Conservation (phyloP, 1,139 yeast genomes). For the Debaryomyces coudertii region DNA sequence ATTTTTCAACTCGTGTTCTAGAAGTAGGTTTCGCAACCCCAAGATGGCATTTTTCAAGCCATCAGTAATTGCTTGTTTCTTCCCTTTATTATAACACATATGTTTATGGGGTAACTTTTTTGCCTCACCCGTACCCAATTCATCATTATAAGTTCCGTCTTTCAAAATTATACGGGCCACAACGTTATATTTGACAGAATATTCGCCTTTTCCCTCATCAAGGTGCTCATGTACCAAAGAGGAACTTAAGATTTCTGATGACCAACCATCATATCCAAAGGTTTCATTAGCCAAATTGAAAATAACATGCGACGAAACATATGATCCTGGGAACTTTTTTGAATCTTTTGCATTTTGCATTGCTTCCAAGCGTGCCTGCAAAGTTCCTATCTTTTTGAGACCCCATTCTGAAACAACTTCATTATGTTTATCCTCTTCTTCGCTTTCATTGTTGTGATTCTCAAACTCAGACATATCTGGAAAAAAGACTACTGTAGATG, state of each 20-base stretch:
- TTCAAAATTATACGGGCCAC: constrained; percentile 43
- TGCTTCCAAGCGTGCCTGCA: constrained; percentile 37
- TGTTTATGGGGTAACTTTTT: constrained; percentile 36
- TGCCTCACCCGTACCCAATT: constrained; percentile 46
- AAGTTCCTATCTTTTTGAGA: constrained; percentile 35
- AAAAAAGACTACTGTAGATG: constrained; percentile 27
- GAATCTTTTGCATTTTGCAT: constrained; percentile 24
- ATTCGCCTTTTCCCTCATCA: constrained; percentile 20
- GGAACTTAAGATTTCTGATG: constrained; percentile 45
- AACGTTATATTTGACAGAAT: constrained; percentile 28
- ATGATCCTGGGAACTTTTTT: constrained; percentile 12
- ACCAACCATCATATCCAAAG: constrained; percentile 74
- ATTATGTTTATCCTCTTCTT: constrained; percentile 1
- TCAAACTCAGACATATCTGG: constrained; percentile 28
- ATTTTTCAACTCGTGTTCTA: constrained; percentile 20
- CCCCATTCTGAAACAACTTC: constrained; percentile 32
- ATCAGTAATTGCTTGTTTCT: constrained; percentile 56
- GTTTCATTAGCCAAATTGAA: constrained; percentile 61
- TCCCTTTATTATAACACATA: constrained; percentile 45
- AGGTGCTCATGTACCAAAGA: constrained; percentile 26
- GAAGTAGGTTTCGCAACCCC: constrained; percentile 28
- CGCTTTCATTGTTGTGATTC: background rate
- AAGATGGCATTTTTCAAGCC: constrained; percentile 47
- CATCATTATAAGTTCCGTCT: constrained; percentile 51
- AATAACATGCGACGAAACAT: constrained; percentile 30